phyloP scores from a whole-genome alignment of 305 asterid genomes.

The Vinca major region DNA sequence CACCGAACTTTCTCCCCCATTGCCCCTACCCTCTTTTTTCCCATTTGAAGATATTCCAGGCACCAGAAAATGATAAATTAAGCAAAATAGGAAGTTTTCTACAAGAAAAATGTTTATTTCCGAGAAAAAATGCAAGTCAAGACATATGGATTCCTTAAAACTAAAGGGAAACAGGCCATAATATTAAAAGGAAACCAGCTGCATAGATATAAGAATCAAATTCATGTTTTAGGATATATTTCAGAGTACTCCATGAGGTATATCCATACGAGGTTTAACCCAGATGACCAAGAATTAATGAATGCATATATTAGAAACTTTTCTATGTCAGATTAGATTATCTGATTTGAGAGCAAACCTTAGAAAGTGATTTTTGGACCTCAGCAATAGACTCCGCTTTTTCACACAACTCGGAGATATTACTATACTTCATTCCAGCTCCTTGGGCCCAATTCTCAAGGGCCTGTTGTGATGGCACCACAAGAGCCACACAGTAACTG shows the following conservation, averaged over 20 bases:
- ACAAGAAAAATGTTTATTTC: neutral
- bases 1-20: neutral
- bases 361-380: constrained; percentile 60
- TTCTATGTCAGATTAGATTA: neutral
- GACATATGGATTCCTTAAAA: neutral
- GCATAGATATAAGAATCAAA: neutral
- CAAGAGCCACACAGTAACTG: constrained; percentile 70
- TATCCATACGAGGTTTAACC: neutral
- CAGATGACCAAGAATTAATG: neutral
- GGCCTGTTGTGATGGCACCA: constrained; percentile 53
- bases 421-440: constrained; percentile 45
- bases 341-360: constrained; percentile 32
- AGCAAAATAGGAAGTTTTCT: neutral
- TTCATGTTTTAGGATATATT: neutral
- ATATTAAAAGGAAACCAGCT: neutral
- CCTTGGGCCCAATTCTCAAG: constrained; percentile 76
- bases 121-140: neutral
- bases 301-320: neutral
- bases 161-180: too few relatives aligned
- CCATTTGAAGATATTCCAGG: neutral
- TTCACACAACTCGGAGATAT: constrained; percentile 57
- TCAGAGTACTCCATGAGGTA: neutral
- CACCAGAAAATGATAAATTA: neutral
- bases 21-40: too few relatives aligned
- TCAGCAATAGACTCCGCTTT: constrained; percentile 51